phyloP scores from a whole-genome alignment of 345 rosid genomes.

The Bretschneidera sinensis region DNA sequence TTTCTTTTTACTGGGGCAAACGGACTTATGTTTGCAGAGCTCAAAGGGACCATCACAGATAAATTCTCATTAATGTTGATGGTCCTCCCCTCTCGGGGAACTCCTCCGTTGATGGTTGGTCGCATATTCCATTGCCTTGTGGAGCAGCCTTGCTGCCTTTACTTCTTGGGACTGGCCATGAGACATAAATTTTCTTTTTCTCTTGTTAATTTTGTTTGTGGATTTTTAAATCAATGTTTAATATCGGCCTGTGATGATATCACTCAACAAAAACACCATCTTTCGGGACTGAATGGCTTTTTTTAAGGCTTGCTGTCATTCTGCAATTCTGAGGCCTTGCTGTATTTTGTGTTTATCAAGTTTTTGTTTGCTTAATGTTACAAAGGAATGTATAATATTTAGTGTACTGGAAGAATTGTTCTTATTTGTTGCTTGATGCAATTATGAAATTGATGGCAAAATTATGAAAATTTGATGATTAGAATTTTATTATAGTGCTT shows the following conservation, averaged over 20 bases:
- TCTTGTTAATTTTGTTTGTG: too few species aligned
- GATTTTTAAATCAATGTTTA: background rate
- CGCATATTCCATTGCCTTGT: constrained; percentile 36
- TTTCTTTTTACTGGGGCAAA: constrained; percentile 22
- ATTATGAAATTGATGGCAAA: too few species aligned
- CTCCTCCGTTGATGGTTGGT: constrained; percentile 27
- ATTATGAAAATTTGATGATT: too few species aligned
- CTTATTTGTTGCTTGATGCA: too few species aligned
- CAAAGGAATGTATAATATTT: too few species aligned
- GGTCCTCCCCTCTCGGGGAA: constrained; percentile 21
- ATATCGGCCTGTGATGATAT: constrained; percentile 35
- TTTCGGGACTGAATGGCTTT: too few species aligned
- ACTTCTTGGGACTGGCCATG: constrained; percentile 35
- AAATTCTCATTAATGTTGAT: constrained; percentile 17
- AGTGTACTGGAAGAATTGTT: too few species aligned
- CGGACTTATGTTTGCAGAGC: constrained; percentile 30
- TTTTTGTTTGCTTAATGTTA: background rate
- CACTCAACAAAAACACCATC: constrained; percentile 28
- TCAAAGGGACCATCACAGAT: constrained; percentile 30
- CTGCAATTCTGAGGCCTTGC: constrained; percentile 65
- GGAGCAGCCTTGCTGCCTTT: constrained; percentile 46
- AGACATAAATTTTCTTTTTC: constrained; percentile 1
- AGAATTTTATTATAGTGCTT: too few species aligned
- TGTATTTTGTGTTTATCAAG: too few species aligned
- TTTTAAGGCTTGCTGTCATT: constrained; percentile 37